Conservation (phyloP, 441 rosid species). For the Gossypium laxum region DNA sequence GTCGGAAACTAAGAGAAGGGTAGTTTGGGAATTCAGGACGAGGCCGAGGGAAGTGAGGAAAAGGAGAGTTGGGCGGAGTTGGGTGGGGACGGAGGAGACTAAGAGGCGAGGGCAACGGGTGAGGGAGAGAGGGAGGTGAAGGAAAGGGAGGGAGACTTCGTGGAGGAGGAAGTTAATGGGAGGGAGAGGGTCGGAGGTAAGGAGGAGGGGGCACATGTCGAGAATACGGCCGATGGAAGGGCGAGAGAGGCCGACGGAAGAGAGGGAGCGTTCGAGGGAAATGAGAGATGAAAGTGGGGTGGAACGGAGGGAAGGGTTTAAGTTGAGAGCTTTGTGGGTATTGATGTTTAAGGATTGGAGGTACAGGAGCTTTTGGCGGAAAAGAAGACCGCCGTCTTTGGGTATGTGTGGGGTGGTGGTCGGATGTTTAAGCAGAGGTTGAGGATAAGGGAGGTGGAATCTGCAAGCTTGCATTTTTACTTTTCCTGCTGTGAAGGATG, state of each 20-base stretch:
- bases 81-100: slow-evolving; percentile 32
- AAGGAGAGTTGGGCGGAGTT: slow-evolving; percentile 41
- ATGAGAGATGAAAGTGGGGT: slow-evolving; percentile 52
- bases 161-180: slow-evolving; percentile 48
- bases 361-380: slow-evolving; percentile 57
- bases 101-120: slow-evolving; percentile 63
- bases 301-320: slow-evolving; percentile 55
- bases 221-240: slow-evolving; percentile 57
- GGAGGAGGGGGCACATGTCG: slow-evolving; percentile 55
- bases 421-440: slow-evolving; percentile 7
- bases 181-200: slow-evolving; percentile 44
- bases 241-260: slow-evolving; percentile 51
- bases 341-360: slow-evolving; percentile 53
- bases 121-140: slow-evolving; percentile 39
- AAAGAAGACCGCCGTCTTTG: slow-evolving; percentile 49
- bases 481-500: background rate
- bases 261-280: slow-evolving; percentile 47
- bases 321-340: slow-evolving; percentile 49
- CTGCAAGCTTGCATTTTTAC: background rate
- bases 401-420: slow-evolving; percentile 6
- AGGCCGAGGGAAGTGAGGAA: slow-evolving; percentile 56
- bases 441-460: slow-evolving; percentile 1
- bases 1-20: slow-evolving; percentile 50
- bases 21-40: slow-evolving; percentile 39
- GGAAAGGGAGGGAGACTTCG: slow-evolving; percentile 40